phyloP scores from a whole-genome alignment of 2,329 filamentous ascomycete species.

The Colletotrichum shisoi region DNA sequence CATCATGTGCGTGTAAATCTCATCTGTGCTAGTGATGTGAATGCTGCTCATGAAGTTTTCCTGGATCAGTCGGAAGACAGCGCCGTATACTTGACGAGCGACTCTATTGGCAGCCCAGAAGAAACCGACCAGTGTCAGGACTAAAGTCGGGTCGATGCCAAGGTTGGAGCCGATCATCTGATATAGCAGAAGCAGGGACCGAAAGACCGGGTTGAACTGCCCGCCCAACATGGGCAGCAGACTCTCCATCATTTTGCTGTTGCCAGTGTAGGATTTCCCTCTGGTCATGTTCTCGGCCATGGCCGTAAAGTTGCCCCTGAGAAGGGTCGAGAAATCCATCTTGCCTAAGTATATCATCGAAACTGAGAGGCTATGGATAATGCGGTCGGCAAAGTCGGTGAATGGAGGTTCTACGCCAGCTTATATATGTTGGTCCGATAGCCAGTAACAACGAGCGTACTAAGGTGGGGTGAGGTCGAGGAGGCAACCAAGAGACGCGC shows the following conservation, averaged over 20 bases:
- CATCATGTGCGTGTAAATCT: slow-evolving; percentile 67
- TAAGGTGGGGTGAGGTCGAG: neutral
- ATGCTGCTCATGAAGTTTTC: slow-evolving; percentile 61
- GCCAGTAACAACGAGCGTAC: neutral
- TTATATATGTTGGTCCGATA: slow-evolving; percentile 1
- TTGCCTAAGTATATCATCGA: slow-evolving; percentile 31
- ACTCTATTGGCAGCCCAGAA: slow-evolving; percentile 57
- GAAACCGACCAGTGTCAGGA: slow-evolving; percentile 57
- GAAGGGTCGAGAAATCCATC: slow-evolving; percentile 35
- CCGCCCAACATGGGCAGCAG: slow-evolving; percentile 38
- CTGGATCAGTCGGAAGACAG: slow-evolving; percentile 50
- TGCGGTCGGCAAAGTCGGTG: neutral
- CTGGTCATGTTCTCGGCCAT: slow-evolving; percentile 37
- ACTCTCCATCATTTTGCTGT: slow-evolving; percentile 38
- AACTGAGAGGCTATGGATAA: neutral
- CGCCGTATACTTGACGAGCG: slow-evolving; percentile 47
- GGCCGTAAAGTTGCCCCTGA: slow-evolving; percentile 33
- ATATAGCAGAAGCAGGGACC: slow-evolving; percentile 51
- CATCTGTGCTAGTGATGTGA: slow-evolving; percentile 62
- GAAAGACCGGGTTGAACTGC: slow-evolving; percentile 39
- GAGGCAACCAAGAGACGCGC: slow-evolving; percentile 7
- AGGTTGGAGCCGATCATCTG: slow-evolving; percentile 55
- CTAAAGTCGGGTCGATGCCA: slow-evolving; percentile 58
- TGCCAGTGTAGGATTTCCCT: slow-evolving; percentile 23
- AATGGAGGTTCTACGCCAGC: neutral